Percentiles rank a stretch among this genome's conserved stretches.
phyloP scores from a whole-genome alignment of 2,329 filamentous ascomycete species.

The Epichloe uncinata region DNA sequence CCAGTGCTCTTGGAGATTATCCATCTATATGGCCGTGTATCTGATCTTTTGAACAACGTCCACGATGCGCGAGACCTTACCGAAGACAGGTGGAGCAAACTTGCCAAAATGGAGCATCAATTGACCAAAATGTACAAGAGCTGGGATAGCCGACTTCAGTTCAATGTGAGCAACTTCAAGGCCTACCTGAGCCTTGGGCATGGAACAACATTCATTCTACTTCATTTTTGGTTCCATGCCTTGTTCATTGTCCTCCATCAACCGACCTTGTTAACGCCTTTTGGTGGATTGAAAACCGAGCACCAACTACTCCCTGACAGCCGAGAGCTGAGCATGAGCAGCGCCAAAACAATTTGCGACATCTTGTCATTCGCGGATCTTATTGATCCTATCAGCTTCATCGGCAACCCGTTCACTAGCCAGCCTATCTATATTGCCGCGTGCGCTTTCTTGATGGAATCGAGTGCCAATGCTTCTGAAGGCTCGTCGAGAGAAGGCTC shows the following conservation, averaged over 20 bases:
- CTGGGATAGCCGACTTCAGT: constrained; percentile 62
- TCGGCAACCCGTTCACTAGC: constrained; percentile 78
- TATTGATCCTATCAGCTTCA: constrained; percentile 73
- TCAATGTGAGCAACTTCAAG: constrained; percentile 78
- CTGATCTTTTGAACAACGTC: constrained; percentile 73
- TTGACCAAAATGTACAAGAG: constrained; percentile 60
- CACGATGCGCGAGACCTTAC: constrained; percentile 62
- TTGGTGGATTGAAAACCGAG: constrained; percentile 43
- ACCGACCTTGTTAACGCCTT: constrained; percentile 67
- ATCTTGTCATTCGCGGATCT: constrained; percentile 77
- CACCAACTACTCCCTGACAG: constrained; percentile 68
- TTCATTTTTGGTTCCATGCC: constrained; percentile 84
- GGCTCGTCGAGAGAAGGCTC: constrained; percentile 44
- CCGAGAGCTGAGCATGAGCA: constrained; percentile 71
- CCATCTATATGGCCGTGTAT: constrained; percentile 72
- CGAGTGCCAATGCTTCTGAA: constrained; percentile 53
- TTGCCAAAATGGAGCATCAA: constrained; percentile 68
- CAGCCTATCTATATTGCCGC: constrained; percentile 88
- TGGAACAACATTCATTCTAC: constrained; percentile 72
- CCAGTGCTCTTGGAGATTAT: constrained; percentile 73
- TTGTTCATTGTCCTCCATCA: constrained; percentile 77
- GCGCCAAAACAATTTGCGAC: constrained; percentile 82
- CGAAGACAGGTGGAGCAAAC: constrained; percentile 54
- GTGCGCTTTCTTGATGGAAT: constrained; percentile 78
- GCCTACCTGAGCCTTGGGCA: constrained; percentile 69